A percentile compares a stretch with the other conserved stretches of the same genome.
Evolutionary conservation across 2,329 filamentous ascomycete genomes (phyloP).

Genomic region (Xylaria polymorpha): DNA sequence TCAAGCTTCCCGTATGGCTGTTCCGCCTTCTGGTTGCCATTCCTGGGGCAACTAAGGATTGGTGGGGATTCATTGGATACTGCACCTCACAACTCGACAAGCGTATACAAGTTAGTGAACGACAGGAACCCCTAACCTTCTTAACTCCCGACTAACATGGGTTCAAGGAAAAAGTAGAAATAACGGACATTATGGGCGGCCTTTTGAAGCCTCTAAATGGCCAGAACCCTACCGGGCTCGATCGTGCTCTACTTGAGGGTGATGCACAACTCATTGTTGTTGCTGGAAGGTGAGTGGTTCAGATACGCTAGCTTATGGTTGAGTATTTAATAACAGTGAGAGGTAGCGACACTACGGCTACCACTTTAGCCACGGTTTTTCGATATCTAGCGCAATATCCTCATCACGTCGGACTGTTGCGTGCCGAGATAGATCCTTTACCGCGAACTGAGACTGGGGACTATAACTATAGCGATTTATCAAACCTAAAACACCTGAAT

Average conservation of each 20-base stretch:
- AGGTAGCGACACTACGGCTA: slow-evolving; percentile 28
- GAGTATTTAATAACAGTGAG: neutral
- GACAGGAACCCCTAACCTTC: neutral
- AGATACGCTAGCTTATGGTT: no score
- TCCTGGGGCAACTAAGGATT: slow-evolving; percentile 17
- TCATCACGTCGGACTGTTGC: slow-evolving; percentile 20
- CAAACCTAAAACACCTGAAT: slow-evolving; percentile 39
- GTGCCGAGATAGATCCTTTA: slow-evolving; percentile 24
- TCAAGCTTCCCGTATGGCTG: slow-evolving; percentile 36
- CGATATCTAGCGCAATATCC: slow-evolving; percentile 31
- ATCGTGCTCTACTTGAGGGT: slow-evolving; percentile 29
- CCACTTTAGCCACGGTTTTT: slow-evolving; percentile 22
- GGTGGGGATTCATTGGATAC: slow-evolving; percentile 29
- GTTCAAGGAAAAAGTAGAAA: slow-evolving; percentile 13
- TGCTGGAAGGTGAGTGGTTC: slow-evolving; percentile 29
- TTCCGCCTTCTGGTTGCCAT: slow-evolving; percentile 30
- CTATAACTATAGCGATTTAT: slow-evolving; percentile 12
- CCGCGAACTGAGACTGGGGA: slow-evolving; percentile 13
- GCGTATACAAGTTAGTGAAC: slow-evolving; percentile 24
- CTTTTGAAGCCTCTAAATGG: slow-evolving; percentile 14
- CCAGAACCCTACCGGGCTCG: slow-evolving; percentile 5
- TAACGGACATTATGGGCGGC: slow-evolving; percentile 22
- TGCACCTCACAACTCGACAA: slow-evolving; percentile 17
- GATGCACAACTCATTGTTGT: slow-evolving; percentile 31
- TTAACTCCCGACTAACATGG: neutral